Conservation (phyloP, 495 filamentous ascomycete genomes). For the Aspergillus bridgeri region DNA sequence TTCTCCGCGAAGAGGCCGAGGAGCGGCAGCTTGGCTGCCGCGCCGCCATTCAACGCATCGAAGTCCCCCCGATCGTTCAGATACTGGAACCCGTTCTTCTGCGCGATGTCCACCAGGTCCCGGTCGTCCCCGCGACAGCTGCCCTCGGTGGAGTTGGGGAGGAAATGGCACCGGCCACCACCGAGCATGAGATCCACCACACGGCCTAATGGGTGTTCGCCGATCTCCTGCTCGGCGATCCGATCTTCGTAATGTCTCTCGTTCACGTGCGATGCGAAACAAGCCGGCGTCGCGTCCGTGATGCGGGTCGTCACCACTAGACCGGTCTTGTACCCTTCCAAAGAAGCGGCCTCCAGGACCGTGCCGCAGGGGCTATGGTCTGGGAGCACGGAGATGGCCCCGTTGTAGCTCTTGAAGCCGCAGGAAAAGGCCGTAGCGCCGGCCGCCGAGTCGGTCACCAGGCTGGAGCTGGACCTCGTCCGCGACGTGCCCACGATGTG, state of each 20-base stretch:
- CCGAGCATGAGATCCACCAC: conserved; percentile 90
- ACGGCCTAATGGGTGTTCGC: conserved; percentile 78
- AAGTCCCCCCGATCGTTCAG: conserved; percentile 70
- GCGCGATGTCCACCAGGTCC: conserved; percentile 64
- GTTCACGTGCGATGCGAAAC: conserved; percentile 88
- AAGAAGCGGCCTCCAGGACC: conserved; percentile 90
- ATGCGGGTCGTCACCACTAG: conserved; percentile 93
- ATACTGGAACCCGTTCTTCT: conserved; percentile 77
- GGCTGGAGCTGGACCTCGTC: conserved; percentile 73
- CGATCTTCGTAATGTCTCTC: conserved; percentile 75
- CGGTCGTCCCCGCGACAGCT: conserved; percentile 75
- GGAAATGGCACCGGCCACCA: conserved; percentile 89
- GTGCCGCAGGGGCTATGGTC: conserved; percentile 86
- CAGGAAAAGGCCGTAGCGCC: conserved; percentile 96
- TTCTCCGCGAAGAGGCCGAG: conserved; percentile 79
- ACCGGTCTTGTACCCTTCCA: conserved; percentile 86
- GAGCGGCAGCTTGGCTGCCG: conserved; percentile 71
- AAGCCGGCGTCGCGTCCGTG: conserved; percentile 96
- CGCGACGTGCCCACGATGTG: conserved; percentile 86
- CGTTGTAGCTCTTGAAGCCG: conserved; percentile 89
- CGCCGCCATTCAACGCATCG: conserved; percentile 68
- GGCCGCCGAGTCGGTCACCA: conserved; percentile 93
- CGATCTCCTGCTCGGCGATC: conserved; percentile 88
- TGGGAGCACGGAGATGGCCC: conserved; percentile 85
- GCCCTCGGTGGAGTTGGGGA: conserved; percentile 70